A percentile compares a stretch with the other conserved stretches of the same genome.
phyloP scores from a whole-genome alignment of 2,329 filamentous ascomycete species.

The Alternaria sp. region DNA sequence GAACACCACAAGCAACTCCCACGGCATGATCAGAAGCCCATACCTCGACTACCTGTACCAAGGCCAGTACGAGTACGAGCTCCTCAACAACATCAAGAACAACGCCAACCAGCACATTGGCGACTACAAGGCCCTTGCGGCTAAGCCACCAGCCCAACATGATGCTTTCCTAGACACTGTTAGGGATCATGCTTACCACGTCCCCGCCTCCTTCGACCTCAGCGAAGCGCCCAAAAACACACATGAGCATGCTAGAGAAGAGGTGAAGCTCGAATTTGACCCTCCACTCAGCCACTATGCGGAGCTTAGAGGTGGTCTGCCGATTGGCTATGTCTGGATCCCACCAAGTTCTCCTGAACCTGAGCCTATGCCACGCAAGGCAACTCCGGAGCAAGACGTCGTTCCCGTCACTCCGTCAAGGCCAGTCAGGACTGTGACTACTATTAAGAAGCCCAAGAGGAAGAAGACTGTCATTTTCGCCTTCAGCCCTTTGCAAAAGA shows the following conservation, averaged over 20 bases:
- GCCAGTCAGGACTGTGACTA: neutral
- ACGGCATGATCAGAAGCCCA: neutral
- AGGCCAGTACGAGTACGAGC: neutral
- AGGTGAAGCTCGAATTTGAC: constrained; percentile 10
- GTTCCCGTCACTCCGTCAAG: neutral
- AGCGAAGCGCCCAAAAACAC: neutral
- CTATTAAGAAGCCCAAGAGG: neutral
- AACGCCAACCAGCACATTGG: neutral
- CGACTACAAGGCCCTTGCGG: neutral
- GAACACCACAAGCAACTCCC: neutral
- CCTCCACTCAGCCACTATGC: constrained; percentile 7
- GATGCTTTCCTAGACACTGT: too few species aligned
- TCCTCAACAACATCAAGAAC: neutral
- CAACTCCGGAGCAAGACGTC: neutral
- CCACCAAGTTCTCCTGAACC: constrained; percentile 8
- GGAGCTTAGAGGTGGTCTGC: constrained; percentile 5
- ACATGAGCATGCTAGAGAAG: neutral
- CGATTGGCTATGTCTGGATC: constrained; percentile 10
- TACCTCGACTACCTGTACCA: neutral
- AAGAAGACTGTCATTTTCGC: neutral
- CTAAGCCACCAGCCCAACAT: neutral
- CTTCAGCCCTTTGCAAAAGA: neutral
- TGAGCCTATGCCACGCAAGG: neutral
- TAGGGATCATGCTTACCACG: constrained; percentile 2
- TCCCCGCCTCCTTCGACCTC: neutral